Conservation (phyloP, 2,329 filamentous ascomycete genomes). For the Pseudogymnoascus sp. region DNA sequence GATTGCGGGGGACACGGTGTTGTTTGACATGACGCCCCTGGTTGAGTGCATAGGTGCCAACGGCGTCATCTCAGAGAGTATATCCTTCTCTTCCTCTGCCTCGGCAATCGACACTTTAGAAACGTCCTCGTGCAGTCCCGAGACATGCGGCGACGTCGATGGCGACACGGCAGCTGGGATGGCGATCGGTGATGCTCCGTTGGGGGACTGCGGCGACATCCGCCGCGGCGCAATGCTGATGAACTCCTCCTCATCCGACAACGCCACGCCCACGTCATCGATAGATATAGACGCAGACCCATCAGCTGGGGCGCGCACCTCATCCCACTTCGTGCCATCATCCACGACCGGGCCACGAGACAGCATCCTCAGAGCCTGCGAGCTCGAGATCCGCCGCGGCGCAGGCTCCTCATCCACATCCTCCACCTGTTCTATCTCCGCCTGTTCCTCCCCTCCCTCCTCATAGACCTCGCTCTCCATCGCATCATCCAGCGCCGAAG, state of each 20-base stretch:
- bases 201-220: background rate
- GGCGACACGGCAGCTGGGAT: background rate
- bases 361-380: constrained; percentile 44
- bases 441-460: constrained; percentile 28
- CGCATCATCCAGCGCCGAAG: background rate
- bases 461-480: constrained; percentile 7
- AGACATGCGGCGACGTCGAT: background rate
- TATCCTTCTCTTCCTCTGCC: background rate
- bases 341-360: constrained; percentile 43
- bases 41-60: constrained; percentile 2
- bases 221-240: background rate
- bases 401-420: constrained; percentile 30
- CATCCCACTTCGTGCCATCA: constrained; percentile 29
- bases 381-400: constrained; percentile 48
- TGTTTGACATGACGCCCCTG: background rate
- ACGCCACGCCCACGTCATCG: background rate
- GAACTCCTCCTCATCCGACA: constrained; percentile 17
- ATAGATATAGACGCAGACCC: constrained; percentile 24
- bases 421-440: constrained; percentile 23
- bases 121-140: background rate
- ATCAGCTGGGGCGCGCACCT: constrained; percentile 25
- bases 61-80: background rate
- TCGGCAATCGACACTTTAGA: background rate
- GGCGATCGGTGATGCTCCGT: background rate
- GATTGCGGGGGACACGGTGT: background rate